Evolutionary conservation across 192 early-diverging fungal species (phyloP).

Genomic region (Coemansia sp.): DNA sequence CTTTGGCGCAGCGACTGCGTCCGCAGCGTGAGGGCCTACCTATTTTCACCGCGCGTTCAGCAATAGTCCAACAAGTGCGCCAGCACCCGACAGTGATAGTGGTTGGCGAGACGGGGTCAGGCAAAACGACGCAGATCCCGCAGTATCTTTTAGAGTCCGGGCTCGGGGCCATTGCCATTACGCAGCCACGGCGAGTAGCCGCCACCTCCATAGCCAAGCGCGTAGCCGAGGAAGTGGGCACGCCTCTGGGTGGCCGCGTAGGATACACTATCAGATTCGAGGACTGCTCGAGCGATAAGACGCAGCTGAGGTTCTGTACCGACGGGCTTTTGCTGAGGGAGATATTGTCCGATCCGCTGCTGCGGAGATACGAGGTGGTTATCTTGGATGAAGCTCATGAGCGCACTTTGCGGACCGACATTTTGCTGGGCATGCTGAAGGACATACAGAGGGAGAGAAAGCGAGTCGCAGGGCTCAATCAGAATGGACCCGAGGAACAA

Average conservation of each 20-base stretch:
- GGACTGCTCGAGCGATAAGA: constrained; percentile 74
- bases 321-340: constrained; percentile 96
- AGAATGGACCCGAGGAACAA: not conserved
- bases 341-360: constrained; percentile 74
- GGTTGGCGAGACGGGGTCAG: constrained; percentile 78
- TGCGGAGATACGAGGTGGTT: constrained; percentile 79
- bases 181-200: constrained; percentile 81
- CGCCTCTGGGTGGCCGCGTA: constrained; percentile 67
- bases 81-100: constrained; percentile 60
- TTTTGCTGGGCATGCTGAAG: constrained; percentile 95
- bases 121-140: constrained; percentile 91
- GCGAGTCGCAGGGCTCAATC: constrained; percentile 36
- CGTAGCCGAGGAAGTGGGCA: constrained; percentile 78
- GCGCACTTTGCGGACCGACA: constrained; percentile 94
- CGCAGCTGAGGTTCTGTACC: constrained; percentile 90
- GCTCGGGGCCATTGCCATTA: constrained; percentile 63
- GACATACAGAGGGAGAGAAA: constrained; percentile 71
- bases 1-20: constrained; percentile 16
- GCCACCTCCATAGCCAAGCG: constrained; percentile 79
- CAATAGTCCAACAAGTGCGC: constrained; percentile 18
- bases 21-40: constrained; percentile 53
- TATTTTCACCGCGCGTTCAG: constrained; percentile 50
- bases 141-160: constrained; percentile 82
- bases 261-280: constrained; percentile 98
- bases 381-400: constrained; percentile 98